Evolutionary conservation across 495 filamentous ascomycete genomes (phyloP).

Genomic region (Talaromyces wortmannii): DNA sequence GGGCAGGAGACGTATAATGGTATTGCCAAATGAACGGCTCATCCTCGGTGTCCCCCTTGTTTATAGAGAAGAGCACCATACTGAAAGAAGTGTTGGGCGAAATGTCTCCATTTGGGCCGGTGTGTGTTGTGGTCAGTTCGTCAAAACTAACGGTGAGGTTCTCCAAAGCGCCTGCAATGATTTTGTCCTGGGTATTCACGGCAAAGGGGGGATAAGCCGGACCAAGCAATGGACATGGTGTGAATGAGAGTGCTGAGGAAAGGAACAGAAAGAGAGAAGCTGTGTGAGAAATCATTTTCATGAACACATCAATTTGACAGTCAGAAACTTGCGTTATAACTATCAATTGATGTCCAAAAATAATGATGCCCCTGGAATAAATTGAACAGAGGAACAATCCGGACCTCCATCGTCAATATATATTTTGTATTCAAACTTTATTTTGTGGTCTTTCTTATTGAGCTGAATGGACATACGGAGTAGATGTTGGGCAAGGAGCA

Average conservation of each 20-base stretch:
- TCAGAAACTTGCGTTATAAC: too few species aligned
- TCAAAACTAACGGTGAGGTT: constrained; percentile 9
- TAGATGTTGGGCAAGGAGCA: too few species aligned
- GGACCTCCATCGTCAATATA: too few species aligned
- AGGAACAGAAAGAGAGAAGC: too few species aligned
- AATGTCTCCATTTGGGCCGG: constrained; percentile 8
- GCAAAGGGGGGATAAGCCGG: constrained; percentile 38
- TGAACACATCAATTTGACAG: too few species aligned
- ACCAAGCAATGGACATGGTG: constrained; percentile 40
- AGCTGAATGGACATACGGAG: too few species aligned
- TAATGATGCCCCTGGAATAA: too few species aligned
- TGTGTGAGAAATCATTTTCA: too few species aligned
- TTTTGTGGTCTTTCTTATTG: too few species aligned
- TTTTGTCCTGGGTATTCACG: constrained; percentile 21
- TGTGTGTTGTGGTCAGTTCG: constrained; percentile 1
- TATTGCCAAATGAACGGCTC: constrained; percentile 31
- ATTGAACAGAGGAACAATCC: too few species aligned
- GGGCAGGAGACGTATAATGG: constrained; percentile 37
- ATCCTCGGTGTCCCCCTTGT: constrained; percentile 14
- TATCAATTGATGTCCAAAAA: too few species aligned
- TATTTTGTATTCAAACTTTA: too few species aligned
- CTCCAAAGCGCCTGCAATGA: constrained; percentile 1
- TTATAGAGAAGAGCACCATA: constrained; percentile 43
- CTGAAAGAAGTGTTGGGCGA: constrained; percentile 36
- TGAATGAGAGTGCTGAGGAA: constrained; percentile 10